Evolutionary conservation across 2,329 filamentous ascomycete genomes (phyloP), one percentile per base, ranked within the genome.

Genomic region (Aspergillus melleus): DNA sequence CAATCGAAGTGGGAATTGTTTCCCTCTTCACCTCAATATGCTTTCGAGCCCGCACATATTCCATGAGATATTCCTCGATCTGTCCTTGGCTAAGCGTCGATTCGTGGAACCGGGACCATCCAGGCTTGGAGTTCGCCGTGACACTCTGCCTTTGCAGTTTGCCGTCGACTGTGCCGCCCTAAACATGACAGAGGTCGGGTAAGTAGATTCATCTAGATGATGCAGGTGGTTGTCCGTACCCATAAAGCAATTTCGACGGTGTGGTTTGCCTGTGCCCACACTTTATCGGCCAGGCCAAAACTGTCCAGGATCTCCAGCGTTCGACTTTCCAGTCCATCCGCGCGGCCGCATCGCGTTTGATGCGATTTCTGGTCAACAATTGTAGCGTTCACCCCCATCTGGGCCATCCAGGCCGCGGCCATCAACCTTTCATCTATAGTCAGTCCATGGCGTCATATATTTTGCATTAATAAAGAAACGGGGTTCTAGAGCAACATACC

Each of bases 291-390:
- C 59, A 92, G 84, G 0, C 86, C 88, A 65, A 92, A 89, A 53
- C 84, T 86, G 66, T 92, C 87, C 57, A 91, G 85, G n/a, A 91
- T 89, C 71, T 92, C 87, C 2, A 90, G 78, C 0, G 86, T 90
- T 1, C 88, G 85, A 63, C 83, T 85, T 73, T 90, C 86, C 2
- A 89, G 77, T 1, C 84, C 85, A 63, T 84, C 82, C 2, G 81
- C 81, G 64, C 82, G 80, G 20, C 76, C 74, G n/a, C 69, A 71
- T 12, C 52, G 53, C 3, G 59, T 61, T 1, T 53, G 30, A 39
- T 30, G 20, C 3, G 52, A 42, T 46, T 66, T 62, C 52, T 62
- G 46, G 5, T 68, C 65, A 22, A 68, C 54, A 1, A 68, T 32
- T 1, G 57, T 53, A 2, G 61, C 59, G 11, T 49, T 56, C 9